Conservation (phyloP, 1,139 yeast species). For the Zygosaccharomyces sapae region DNA sequence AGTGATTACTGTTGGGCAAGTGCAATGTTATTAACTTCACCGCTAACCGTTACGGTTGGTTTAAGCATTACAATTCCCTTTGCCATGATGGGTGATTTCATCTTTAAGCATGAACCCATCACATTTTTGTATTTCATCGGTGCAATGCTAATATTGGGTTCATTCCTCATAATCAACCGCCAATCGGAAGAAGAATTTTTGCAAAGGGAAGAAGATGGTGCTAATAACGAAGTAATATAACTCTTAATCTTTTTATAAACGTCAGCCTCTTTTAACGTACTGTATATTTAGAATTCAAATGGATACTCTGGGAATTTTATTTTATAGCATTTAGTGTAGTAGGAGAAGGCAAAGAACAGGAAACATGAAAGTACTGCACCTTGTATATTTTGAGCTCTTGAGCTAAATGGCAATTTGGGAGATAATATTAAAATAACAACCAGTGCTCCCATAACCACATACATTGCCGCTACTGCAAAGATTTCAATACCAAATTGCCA, state of each 20-base stretch:
- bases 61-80: constrained; percentile 88
- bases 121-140: constrained; percentile 67
- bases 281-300: constrained; percentile 19
- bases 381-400: constrained; percentile 18
- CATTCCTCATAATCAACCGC: constrained; percentile 77
- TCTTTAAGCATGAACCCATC: constrained; percentile 61
- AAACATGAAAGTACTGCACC: constrained; percentile 26
- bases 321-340: constrained; percentile 37
- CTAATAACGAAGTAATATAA: constrained; percentile 6
- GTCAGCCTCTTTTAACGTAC: constrained; percentile 2
- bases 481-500: constrained; percentile 71
- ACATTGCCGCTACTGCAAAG: constrained; percentile 47
- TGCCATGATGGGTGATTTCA: constrained; percentile 87
- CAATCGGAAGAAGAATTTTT: constrained; percentile 58
- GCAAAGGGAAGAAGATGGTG: constrained; percentile 9
- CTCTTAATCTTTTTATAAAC: neutral
- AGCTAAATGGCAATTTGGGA: constrained; percentile 23
- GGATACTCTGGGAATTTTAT: constrained; percentile 43
- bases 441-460: constrained; percentile 43
- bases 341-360: constrained; percentile 37
- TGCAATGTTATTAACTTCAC: constrained; percentile 88
- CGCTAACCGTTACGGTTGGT: constrained; percentile 93
- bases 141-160: constrained; percentile 71
- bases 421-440: constrained; percentile 40
- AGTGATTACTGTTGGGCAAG: constrained; percentile 96